Evolutionary conservation across 1,284 basidiomycete species (phyloP).

Genomic region (Fistulinella cinereoalba): DNA sequence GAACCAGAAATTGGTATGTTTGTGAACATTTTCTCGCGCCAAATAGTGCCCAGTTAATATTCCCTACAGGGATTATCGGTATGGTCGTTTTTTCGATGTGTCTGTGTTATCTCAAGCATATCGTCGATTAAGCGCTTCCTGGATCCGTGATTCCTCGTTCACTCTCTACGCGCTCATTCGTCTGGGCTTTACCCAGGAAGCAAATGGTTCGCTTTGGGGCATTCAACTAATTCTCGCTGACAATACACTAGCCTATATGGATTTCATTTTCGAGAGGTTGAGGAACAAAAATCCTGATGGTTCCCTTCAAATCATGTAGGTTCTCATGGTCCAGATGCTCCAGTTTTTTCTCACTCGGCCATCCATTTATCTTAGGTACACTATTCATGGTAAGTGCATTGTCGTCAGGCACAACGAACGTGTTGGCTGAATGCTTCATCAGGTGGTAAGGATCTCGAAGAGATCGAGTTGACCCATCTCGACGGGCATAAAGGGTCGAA

Average conservation of each 20-base stretch:
- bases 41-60: background rate
- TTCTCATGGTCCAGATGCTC: background rate
- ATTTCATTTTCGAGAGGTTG: slow-evolving; percentile 83
- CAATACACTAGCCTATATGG: slow-evolving; percentile 67
- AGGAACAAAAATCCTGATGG: slow-evolving; percentile 83
- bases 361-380: slow-evolving; percentile 48
- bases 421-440: background rate
- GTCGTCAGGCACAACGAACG: background rate
- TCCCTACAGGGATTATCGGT: slow-evolving; percentile 66
- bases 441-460: slow-evolving; percentile 82
- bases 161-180: slow-evolving; percentile 89
- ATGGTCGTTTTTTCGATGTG: slow-evolving; percentile 4
- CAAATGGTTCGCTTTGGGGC: slow-evolving; percentile 53
- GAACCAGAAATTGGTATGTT: slow-evolving; percentile 76
- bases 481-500: slow-evolving; percentile 84
- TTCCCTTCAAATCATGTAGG: slow-evolving; percentile 84
- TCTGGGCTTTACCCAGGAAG: slow-evolving; percentile 88
- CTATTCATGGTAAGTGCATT: slow-evolving; percentile 62
- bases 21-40: background rate
- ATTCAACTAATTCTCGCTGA: slow-evolving; percentile 8
- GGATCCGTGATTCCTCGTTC: slow-evolving; percentile 91
- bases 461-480: slow-evolving; percentile 78
- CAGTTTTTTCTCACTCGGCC: background rate
- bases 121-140: slow-evolving; percentile 58
- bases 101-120: background rate